Evolutionary conservation across 805 yeast species (phyloP).

Genomic region (Saccharomycopsis synnaedendra): DNA sequence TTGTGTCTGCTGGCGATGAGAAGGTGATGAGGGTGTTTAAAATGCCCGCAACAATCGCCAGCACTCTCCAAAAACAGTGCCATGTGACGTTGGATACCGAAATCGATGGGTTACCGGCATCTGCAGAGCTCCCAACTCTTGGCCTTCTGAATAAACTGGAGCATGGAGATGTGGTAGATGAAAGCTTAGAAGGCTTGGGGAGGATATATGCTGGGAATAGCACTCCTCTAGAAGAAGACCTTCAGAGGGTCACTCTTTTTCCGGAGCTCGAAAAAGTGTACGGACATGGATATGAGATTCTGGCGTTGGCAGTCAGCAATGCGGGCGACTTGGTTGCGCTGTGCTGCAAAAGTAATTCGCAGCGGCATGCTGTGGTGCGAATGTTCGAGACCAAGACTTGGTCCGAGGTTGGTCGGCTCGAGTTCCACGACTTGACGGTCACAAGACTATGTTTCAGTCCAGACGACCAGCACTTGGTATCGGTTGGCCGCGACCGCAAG

Average conservation of each 20-base stretch:
- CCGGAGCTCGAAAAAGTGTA: conserved; percentile 92
- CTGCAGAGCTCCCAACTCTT: conserved; percentile 85
- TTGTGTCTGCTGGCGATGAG: conserved; percentile 94
- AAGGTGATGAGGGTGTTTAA: conserved; percentile 83
- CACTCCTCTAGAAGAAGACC: conserved; percentile 84
- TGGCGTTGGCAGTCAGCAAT: conserved; percentile 63
- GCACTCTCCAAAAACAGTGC: conserved; percentile 44
- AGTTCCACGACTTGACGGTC: conserved; percentile 74
- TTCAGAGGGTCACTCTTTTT: conserved; percentile 87
- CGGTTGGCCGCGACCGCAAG: conserved; percentile 85
- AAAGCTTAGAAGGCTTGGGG: conserved; percentile 22
- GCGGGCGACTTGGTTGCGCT: conserved; percentile 61
- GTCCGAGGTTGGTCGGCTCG: conserved; percentile 41
- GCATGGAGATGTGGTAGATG: conserved; percentile 28
- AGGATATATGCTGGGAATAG: conserved; percentile 7
- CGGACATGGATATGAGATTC: conserved; percentile 95
- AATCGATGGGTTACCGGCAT: conserved; percentile 47
- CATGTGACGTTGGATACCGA: conserved; percentile 24
- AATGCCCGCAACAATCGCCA: conserved; percentile 70
- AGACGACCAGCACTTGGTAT: conserved; percentile 48
- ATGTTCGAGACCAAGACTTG: conserved; percentile 52
- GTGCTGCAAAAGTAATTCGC: conserved; percentile 82
- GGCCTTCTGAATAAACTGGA: conserved; percentile 90
- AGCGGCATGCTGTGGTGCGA: conserved; percentile 77
- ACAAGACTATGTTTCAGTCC: conserved; percentile 73